Base-by-base conservation (phyloP, 352 stramenopile species). In the Phytophthora melonis region DNA sequence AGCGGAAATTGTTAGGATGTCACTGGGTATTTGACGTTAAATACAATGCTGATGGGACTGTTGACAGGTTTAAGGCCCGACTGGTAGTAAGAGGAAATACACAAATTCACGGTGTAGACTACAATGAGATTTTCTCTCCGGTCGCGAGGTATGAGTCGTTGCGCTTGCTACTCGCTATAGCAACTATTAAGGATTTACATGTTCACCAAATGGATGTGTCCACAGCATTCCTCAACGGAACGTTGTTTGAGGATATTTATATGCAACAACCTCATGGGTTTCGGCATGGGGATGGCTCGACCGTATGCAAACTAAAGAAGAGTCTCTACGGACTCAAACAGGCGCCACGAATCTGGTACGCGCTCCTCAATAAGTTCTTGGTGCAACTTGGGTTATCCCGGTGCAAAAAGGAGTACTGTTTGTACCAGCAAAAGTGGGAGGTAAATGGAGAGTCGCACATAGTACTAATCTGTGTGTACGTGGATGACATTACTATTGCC, bases 381-480 rank as follows among this genome's bases (percentile, higher is more conserved):
- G 27, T 39, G 18, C 56, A n/a, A 19, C n/a, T 67, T 25, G 32
- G 60, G 7, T 60, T 59, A 59, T 67, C n/a, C 39, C 30, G 30
- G 60, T 59, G 60, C 32, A 58, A 67, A 67, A 67, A 19, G 49
- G 36, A 45, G 39, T 45, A n/a, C 11, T 43, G 36, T 43, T 43
- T 43, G 36, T 43, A 43, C 11, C 36, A n/a, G n/a, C 25, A 65
- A 65, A 56, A 65, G n/a, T 34, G 25, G 58, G 45, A 43, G 36
- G 11, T 43, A 43, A 43, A 43, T 16, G 36, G 36, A 18, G 11
- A 18, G 10, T 18, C 36, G 4, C 36, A 18, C 4, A 16, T 43
- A 43, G 36, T 43, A 43, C 36, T 18, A 18, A 43, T 43, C 39
- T n/a, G 39, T 18, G 39, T 45, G 39, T 45, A 45, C 16, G 39